phyloP scores from a whole-genome alignment of 495 filamentous ascomycete species.

The Hypoxylon trugodes region DNA sequence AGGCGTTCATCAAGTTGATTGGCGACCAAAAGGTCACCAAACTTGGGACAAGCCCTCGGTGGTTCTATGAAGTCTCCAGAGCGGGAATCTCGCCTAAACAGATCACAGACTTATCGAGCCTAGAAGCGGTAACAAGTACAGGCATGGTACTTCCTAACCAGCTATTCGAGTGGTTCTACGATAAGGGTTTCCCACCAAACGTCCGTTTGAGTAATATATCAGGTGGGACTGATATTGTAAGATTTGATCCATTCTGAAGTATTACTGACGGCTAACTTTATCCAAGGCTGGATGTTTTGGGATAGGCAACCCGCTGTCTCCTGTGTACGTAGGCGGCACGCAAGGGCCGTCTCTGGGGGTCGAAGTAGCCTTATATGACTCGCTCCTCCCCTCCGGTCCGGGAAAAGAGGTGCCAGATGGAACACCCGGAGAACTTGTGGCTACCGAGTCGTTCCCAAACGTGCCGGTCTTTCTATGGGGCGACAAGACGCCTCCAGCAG shows the following conservation, averaged over 20 bases:
- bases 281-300: constrained; percentile 70
- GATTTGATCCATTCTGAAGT: constrained; percentile 5
- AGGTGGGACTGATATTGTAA: constrained; percentile 77
- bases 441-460: constrained; percentile 73
- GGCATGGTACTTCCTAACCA: constrained; percentile 81
- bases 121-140: constrained; percentile 70
- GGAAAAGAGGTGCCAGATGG: constrained; percentile 66
- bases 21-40: constrained; percentile 66
- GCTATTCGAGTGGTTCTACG: constrained; percentile 85
- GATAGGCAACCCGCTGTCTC: constrained; percentile 71
- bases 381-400: constrained; percentile 60
- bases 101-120: constrained; percentile 65
- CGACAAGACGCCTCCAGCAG: constrained; percentile 53
- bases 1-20: constrained; percentile 65
- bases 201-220: constrained; percentile 76
- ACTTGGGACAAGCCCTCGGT: constrained; percentile 77
- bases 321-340: constrained; percentile 76
- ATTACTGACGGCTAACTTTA: constrained; percentile 7
- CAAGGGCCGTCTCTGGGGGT: constrained; percentile 71
- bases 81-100: constrained; percentile 64
- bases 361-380: constrained; percentile 73
- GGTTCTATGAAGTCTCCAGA: constrained; percentile 73
- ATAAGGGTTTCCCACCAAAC: constrained; percentile 71
- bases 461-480: constrained; percentile 79
- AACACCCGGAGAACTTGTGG: constrained; percentile 76